A percentile compares a stretch with the other conserved stretches of the same genome.
These are phyloP conservation scores for Marchantia paleacea DNA, from an alignment of 225 moss, liverwort and hornwort species.

Conservation along the genomic window DNA sequence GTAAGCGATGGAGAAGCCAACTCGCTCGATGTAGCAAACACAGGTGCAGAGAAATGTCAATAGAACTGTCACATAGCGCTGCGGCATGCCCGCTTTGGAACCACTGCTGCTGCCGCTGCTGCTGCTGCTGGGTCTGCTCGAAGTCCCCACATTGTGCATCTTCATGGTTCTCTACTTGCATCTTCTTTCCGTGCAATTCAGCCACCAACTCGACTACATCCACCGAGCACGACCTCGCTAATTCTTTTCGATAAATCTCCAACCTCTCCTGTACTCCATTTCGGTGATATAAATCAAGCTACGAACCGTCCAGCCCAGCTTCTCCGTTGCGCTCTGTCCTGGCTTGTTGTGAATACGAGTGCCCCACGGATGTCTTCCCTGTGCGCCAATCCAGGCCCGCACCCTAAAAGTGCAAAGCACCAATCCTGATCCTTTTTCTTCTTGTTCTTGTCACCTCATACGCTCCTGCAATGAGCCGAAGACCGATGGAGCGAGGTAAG, in stretches of 20 bases:
- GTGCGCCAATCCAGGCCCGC: not conserved
- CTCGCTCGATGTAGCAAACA: constrained; percentile 96
- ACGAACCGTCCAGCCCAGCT: not conserved
- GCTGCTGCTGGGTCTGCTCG: not conserved
- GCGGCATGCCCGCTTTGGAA: constrained; percentile 54
- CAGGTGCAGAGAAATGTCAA: constrained; percentile 90
- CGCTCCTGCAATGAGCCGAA: not conserved
- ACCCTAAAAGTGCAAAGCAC: not conserved
- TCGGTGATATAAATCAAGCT: not conserved
- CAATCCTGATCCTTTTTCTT: not conserved
- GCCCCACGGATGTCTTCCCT: not conserved
- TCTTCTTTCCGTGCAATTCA: constrained; percentile 4
- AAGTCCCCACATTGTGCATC: constrained; percentile 6
- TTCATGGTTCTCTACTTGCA: constrained; percentile 5
- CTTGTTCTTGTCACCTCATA: not conserved
- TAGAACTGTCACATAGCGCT: constrained; percentile 89
- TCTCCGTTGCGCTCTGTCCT: not conserved
- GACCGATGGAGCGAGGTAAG: not conserved
- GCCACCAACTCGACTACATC: not conserved
- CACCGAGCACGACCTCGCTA: not conserved
- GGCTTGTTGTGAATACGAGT: not conserved
- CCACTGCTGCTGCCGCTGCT: constrained; percentile 27
- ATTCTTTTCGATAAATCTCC: not conserved
- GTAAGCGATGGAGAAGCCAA: constrained; percentile 94
- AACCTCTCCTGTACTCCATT: constrained; percentile 1